These are phyloP conservation scores for Stagonosporopsis tanaceti DNA, from an alignment of 2,329 filamentous ascomycete species.

Conservation along the genomic window DNA sequence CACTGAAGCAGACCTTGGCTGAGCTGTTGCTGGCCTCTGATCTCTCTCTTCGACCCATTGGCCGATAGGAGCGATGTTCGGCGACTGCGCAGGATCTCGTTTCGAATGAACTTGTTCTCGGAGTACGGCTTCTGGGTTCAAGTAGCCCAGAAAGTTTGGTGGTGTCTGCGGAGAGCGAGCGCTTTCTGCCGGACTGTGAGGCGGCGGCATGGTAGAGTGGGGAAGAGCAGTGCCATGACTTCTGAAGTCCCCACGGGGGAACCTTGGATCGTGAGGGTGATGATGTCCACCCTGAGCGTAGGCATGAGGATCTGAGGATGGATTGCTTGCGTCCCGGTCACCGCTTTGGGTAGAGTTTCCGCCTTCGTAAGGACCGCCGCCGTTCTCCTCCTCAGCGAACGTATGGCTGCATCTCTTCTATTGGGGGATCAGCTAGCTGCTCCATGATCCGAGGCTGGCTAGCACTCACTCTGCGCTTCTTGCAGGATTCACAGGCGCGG, in stretches of 20 bases:
- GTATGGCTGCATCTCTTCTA: constrained; percentile 55
- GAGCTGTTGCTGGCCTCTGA: constrained; percentile 30
- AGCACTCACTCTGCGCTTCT: constrained; percentile 52
- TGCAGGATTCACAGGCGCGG: constrained; percentile 55
- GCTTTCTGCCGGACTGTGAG: constrained; percentile 42
- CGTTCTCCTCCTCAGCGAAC: constrained; percentile 48
- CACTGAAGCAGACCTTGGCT: constrained; percentile 33
- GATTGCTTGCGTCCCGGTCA: constrained; percentile 43
- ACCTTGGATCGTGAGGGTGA: constrained; percentile 38
- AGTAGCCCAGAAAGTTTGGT: constrained; percentile 56
- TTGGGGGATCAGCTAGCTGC: constrained; percentile 8
- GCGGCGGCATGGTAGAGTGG: constrained; percentile 42
- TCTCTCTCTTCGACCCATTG: constrained; percentile 48
- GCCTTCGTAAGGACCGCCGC: constrained; percentile 43
- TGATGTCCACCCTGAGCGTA: constrained; percentile 32
- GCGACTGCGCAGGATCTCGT: constrained; percentile 40
- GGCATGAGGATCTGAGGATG: constrained; percentile 40
- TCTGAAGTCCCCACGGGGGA: constrained; percentile 32
- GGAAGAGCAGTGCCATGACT: constrained; percentile 32
- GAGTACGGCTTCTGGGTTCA: constrained; percentile 58
- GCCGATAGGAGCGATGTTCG: constrained; percentile 41
- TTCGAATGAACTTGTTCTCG: constrained; percentile 52
- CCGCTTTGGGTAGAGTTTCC: constrained; percentile 51
- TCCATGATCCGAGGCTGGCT: constrained; percentile 1
- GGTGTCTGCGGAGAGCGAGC: constrained; percentile 44